Conservation (phyloP, 148 eudicot species). For the Camellia sinensis region DNA sequence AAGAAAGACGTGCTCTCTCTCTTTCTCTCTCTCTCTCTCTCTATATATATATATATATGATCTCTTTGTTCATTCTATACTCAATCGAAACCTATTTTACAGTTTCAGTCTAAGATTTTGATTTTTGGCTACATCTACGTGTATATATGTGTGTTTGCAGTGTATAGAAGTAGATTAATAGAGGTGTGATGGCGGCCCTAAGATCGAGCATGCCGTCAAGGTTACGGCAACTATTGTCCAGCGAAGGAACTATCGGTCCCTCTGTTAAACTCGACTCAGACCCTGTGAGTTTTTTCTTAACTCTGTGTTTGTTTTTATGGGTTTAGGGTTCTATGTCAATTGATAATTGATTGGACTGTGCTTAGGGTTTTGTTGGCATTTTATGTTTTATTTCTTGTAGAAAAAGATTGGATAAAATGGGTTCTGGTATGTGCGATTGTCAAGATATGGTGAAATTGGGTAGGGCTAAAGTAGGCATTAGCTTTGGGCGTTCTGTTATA, state of each 20-base stretch:
- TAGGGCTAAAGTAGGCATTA: too few relatives aligned
- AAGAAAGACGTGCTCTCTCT: too few relatives aligned
- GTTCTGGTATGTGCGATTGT: not conserved
- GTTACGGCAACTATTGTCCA: slow-evolving; percentile 76
- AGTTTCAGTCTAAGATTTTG: slow-evolving; percentile 3
- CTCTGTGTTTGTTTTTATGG: not conserved
- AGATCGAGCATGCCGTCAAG: slow-evolving; percentile 94
- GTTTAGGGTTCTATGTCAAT: not conserved
- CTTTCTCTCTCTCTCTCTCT: not conserved
- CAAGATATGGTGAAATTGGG: too few relatives aligned
- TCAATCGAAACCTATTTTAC: slow-evolving; percentile 9
- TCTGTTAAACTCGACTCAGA: slow-evolving; percentile 81
- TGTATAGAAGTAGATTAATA: slow-evolving; percentile 26
- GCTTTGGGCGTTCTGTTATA: too few relatives aligned
- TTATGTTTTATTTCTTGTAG: too few relatives aligned
- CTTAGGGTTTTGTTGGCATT: not conserved
- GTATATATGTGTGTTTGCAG: slow-evolving; percentile 7
- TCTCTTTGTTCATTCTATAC: not conserved
- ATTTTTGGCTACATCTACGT: not conserved
- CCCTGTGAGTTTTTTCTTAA: slow-evolving; percentile 47
- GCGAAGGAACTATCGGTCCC: slow-evolving; percentile 81
- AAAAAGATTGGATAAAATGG: not conserved
- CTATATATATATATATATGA: not conserved
- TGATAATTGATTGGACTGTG: not conserved
- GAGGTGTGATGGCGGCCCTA: slow-evolving; percentile 54